Conservation (phyloP, 2,329 filamentous ascomycete genomes). For the Daldinia sp. region DNA sequence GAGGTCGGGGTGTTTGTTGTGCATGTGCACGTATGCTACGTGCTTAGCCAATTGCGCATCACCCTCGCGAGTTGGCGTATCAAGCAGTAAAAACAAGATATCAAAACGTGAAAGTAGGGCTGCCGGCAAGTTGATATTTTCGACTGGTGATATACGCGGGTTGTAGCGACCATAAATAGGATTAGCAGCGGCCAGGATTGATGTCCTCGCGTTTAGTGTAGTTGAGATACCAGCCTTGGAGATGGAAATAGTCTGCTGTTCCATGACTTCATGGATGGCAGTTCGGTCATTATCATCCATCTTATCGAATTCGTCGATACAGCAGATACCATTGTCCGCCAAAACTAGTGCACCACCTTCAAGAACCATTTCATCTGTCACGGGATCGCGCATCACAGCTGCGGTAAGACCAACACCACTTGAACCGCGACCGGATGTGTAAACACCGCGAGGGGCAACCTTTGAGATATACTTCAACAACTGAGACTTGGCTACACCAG, state of each 20-base stretch:
- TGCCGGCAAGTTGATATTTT: constrained; percentile 99
- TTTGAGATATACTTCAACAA: constrained; percentile 98
- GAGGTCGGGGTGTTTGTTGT: constrained; percentile 90
- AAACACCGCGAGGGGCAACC: constrained; percentile 90
- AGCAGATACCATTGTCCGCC: constrained; percentile 85
- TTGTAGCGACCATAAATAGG: constrained; percentile 98
- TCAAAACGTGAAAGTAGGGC: constrained; percentile 97
- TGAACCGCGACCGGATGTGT: constrained; percentile 82
- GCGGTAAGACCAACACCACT: constrained; percentile 84
- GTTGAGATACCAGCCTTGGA: constrained; percentile 76
- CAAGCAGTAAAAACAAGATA: constrained; percentile 93
- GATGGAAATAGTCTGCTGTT: constrained; percentile 86
- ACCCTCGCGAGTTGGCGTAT: constrained; percentile 87
- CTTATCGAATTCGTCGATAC: constrained; percentile 88
- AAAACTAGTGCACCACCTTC: constrained; percentile 82
- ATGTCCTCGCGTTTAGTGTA: constrained; percentile 93
- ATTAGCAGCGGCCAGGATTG: constrained; percentile 94
- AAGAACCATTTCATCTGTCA: constrained; percentile 85
- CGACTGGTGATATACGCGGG: constrained; percentile 93
- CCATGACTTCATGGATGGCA: constrained; percentile 88
- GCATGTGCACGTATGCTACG: constrained; percentile 96
- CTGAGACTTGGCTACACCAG: constrained; percentile 99
- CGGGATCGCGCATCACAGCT: constrained; percentile 83
- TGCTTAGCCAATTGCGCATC: constrained; percentile 95
- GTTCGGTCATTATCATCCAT: constrained; percentile 87